Evolutionary conservation across 2,329 filamentous ascomycete species (phyloP), one percentile per base, ranked within the genome.

Genomic region (Fusarium duplospermum): DNA sequence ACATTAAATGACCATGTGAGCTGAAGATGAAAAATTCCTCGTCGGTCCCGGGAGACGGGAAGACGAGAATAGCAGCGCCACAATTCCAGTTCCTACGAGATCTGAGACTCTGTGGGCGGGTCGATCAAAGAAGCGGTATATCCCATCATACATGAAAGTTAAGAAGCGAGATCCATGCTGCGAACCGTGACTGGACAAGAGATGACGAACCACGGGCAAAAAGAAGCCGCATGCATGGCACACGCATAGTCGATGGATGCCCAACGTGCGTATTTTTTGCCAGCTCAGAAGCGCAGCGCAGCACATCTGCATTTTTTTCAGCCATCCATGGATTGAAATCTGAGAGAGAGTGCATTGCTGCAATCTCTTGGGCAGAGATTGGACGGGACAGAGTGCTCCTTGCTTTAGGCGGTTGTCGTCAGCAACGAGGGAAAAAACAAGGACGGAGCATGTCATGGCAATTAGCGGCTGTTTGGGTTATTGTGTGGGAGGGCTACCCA

Each of bases 351-450:
- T n/a, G 50, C 50, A 54, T 64, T 57, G 66, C 42, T 73, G 62
- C 69, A 75, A 75, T 31, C 50, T 36, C 22, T 22, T 22, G 61
- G 57, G 10, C 36, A 13, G 50, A 67, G 50, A 64, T 62, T 72
- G 68, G 71, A 40, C 35, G 35, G 45, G 6, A 35, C 24, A n/a
- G 38, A 27, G 58, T 14, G 29, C 50, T 61, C 67, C 64, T 73
- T 56, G 64, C 68, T 65, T 70, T 69, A 47, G 62, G 57, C 58
- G 64, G 76, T 69, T 71, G 74, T 74, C 72, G 76, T 77, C 74
- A 76, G 76, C 76, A 73, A 73, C 71, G 52, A 77, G 47, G 22
- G 24, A 20, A 54, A 54, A 76, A 74, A 71, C 70, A 76, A 66
- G 68, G 70, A 22, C 72, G 62, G 59, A 54, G 66, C 58, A 71